A percentile compares a stretch with the other conserved stretches of the same genome.
phyloP scores from a whole-genome alignment of 305 asterid genomes.

The Fraxinus ornus region DNA sequence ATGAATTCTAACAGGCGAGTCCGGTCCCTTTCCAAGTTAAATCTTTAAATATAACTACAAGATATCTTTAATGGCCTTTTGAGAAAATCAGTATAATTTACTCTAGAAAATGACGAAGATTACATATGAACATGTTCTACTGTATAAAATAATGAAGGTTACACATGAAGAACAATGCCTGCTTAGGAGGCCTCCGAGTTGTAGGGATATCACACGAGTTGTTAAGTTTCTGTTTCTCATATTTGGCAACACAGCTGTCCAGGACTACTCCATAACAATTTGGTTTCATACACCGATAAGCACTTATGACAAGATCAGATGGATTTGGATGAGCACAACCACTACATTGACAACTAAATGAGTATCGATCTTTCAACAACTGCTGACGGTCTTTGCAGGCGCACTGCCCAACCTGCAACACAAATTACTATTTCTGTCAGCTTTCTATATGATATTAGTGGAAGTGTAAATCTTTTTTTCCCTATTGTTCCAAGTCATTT shows the following conservation, averaged over 20 bases:
- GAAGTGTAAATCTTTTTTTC: neutral
- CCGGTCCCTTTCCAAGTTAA: neutral
- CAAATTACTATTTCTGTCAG: neutral
- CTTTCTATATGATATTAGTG: neutral
- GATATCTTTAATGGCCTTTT: neutral
- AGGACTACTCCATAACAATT: slow-evolving; percentile 77
- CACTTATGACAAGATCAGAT: slow-evolving; percentile 69
- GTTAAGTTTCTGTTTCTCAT: slow-evolving; percentile 57
- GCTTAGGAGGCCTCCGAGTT: slow-evolving; percentile 33
- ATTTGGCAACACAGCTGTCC: slow-evolving; percentile 43
- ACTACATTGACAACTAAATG: slow-evolving; percentile 74
- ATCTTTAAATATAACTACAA: slow-evolving; percentile 10
- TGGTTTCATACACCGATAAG: slow-evolving; percentile 60
- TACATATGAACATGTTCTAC: slow-evolving; percentile 1
- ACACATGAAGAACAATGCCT: slow-evolving; percentile 40
- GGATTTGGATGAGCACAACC: slow-evolving; percentile 68
- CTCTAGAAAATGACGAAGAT: neutral
- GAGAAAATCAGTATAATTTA: neutral
- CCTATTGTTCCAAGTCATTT: neutral
- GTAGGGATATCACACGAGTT: slow-evolving; percentile 20
- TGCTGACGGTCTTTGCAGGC: slow-evolving; percentile 57
- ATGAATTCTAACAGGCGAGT: slow-evolving; percentile 1
- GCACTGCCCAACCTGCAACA: slow-evolving; percentile 77
- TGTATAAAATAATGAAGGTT: slow-evolving; percentile 12
- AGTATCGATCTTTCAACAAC: slow-evolving; percentile 64